These are phyloP conservation scores for Boletales sp. DNA, from an alignment of 768 basidiomycete species.

Conservation along the genomic window DNA sequence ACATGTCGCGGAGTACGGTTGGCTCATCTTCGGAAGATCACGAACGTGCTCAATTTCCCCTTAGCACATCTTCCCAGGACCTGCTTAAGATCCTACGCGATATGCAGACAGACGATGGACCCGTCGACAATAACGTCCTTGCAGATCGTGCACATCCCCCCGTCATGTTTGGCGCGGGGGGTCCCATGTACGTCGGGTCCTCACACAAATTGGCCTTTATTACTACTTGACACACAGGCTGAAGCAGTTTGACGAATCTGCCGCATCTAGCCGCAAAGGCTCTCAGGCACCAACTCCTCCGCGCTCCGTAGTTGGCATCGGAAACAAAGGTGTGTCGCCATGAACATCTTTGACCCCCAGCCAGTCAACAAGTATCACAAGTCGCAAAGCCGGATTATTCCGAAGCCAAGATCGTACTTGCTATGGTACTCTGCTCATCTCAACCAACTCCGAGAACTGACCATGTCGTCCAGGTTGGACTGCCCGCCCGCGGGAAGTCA, in stretches of 20 bases:
- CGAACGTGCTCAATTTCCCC: slow-evolving; percentile 12
- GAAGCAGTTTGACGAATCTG: slow-evolving; percentile 76
- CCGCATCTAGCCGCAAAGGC: slow-evolving; percentile 61
- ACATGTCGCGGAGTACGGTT: slow-evolving; percentile 6
- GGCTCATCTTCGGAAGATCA: slow-evolving; percentile 9
- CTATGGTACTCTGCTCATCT: slow-evolving; percentile 62
- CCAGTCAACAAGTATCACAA: slow-evolving; percentile 25
- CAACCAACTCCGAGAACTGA: not conserved
- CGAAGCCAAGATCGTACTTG: slow-evolving; percentile 96
- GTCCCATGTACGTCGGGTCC: slow-evolving; percentile 55
- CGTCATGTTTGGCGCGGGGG: slow-evolving; percentile 66
- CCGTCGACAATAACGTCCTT: slow-evolving; percentile 7
- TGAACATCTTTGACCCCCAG: not conserved
- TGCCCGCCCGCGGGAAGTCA: slow-evolving; percentile 98
- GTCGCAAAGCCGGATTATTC: slow-evolving; percentile 98
- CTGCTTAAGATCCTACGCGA: slow-evolving; percentile 22
- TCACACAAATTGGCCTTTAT: not conserved
- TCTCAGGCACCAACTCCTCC: slow-evolving; percentile 80
- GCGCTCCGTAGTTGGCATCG: slow-evolving; percentile 82
- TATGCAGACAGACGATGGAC: slow-evolving; percentile 21
- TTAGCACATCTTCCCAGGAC: slow-evolving; percentile 1
- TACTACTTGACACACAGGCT: slow-evolving; percentile 42
- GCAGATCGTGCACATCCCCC: slow-evolving; percentile 39
- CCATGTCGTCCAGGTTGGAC: slow-evolving; percentile 62
- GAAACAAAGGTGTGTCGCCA: slow-evolving; percentile 65